Evolutionary conservation across 2,329 filamentous ascomycete species (phyloP), one percentile per base, ranked within the genome.

Genomic region (Neofusicoccum sp.): DNA sequence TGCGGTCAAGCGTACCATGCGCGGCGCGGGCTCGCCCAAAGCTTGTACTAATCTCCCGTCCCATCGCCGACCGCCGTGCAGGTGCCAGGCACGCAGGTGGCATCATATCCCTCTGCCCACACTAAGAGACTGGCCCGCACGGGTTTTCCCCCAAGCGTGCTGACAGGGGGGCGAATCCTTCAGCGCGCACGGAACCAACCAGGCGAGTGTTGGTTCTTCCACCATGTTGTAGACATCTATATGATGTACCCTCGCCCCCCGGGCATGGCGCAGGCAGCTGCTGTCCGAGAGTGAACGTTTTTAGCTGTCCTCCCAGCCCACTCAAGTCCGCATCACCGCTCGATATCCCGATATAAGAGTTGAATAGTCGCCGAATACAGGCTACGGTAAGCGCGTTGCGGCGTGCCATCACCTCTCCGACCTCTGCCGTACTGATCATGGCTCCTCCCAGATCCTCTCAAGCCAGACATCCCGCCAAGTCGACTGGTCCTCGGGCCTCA

Each of bases 41-140:
- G 61, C 61, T 63, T 59, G 61, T 49, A 45, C 61, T 58, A 63
- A 63, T 63, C 54, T 63, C 61, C 54, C 45, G 61, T 49, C 45
- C 52, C 45, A 50, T 33, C 54, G 54, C 29, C 45, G 61, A 39
- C 47, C 37, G 44, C 44, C 48, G 37, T 58, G 61, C 54, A 44
- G 59, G 54, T 58, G 54, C 54, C 59, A 44, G 59, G 59, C 59
- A 61, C 47, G 45, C 37, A 52, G 48, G 59, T 61, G 59, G 59
- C 59, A 61, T 61, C 59, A 61, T 61, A 39, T 61, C 45, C 22
- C 61, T 59, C 36, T 63, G 61, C 52, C 54, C 63, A 64, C 63
- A 70, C 71, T 74, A 76, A 76, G 75, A 73, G 69, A 72, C 71
- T 74, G 72, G 71, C 68, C 68, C 67, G 68, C 66, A 68, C 67